Evolutionary conservation across 306 rosid species (phyloP), one percentile per base, ranked within the genome.

Genomic region (Rosa lucieae): DNA sequence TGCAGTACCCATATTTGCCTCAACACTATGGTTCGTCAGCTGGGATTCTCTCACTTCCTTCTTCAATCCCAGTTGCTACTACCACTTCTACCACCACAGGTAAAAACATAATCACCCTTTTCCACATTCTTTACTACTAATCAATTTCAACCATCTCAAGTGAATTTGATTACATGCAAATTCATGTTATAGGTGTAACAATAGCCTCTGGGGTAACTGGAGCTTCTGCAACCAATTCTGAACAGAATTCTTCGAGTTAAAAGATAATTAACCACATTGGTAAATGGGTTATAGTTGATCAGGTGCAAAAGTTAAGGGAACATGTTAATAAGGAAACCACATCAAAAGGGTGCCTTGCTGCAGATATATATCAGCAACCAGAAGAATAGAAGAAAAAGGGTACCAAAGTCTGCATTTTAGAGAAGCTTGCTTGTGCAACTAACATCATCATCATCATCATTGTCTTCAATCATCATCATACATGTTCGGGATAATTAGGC

Each of bases 1-100:
- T 92, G 66, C 97, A 86, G 46, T 85, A 83, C 78, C 97, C 97
- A 23, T 73, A 85, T 83, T 61, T 88, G 83, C 89, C 93, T 86
- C 97, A 90, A 52, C 93, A 87, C 29, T 88, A 87, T 80, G 87
- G 83, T 72, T 84, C 92, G 62, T 39, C 86, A 48, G 93, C 79
- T 76, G 72, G 92, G 81, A 84, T 92, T 10, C 85, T 90, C 62
- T 84, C 93, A 44, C 82, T 86, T 80, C 93, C 95, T 78, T 90
- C 92, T 80, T 81, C 93, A 79, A 49, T 80, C 46, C 70, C 95
- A 72, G 17, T 83, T 78, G 79, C 87, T 74, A 51, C 89, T 8
- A 47, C 91, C 66, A 61, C 62, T 67, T 51, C 94, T 44, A 53
- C 90, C 59, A 70, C 49, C 72, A 53, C 93, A 90, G 93, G 97